Evolutionary conservation across 2,329 filamentous ascomycete species (phyloP), one percentile per base, ranked within the genome.

Genomic region (Xylaria polymorpha): DNA sequence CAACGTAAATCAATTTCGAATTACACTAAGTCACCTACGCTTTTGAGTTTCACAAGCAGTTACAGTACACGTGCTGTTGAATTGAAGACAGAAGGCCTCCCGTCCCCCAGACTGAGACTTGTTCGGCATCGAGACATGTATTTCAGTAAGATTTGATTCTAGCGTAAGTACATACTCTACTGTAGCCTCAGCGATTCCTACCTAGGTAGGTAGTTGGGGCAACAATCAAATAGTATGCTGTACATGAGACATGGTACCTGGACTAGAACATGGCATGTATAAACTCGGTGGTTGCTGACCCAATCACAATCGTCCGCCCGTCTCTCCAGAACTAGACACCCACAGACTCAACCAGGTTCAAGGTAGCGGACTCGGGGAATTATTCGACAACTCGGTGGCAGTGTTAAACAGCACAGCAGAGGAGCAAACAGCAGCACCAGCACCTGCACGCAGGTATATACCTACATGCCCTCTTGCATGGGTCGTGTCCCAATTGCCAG

Each of bases 291-390:
- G 12, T 32, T 56, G 29, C 37, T 57, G n/a, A 35, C 7, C 67
- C 67, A 69, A 69, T 69, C 62, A 66, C 18, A 55, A 12, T 29
- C 14, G 29, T 18, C 35, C 51, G 22, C 32, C 44, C 10, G 58
- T 55, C 15, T 62, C 56, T 61, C 35, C 44, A 61, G 46, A 32
- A 64, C 48, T 56, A 55, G 56, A 60, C 29, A 46, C 20, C 37
- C 60, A 39, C 46, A 51, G 41, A 65, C 61, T 61, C 44, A 68
- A 66, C 67, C 67, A 62, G 67, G 64, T 69, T 66, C 41, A 69
- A 60, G 53, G 44, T 37, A 62, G 58, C 50, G 62, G 60, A 50
- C 61, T 62, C 63, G 59, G 63, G 53, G 46, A 69, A 59, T 66
- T 67, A 20, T 63, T 66, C 48, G 46, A 60, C 53, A 67, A 63